These are phyloP conservation scores for Ocimum tenuiflorum DNA, from an alignment of 257 asterid species.

Conservation along the genomic window DNA sequence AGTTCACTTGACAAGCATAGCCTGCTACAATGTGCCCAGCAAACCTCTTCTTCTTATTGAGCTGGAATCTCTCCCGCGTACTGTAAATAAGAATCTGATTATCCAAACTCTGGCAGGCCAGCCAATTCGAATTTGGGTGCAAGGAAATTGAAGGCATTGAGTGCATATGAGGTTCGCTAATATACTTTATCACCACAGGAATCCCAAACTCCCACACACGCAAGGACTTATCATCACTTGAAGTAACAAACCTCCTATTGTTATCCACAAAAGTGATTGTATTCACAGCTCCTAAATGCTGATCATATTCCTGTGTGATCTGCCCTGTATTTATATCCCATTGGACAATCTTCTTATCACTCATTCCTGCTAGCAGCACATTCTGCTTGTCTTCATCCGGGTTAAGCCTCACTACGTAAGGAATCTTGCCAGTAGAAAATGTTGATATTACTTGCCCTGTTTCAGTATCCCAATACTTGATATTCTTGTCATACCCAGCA, in stretches of 20 bases:
- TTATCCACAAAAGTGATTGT: slow-evolving; percentile 94
- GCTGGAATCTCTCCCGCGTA: slow-evolving; percentile 91
- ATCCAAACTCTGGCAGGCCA: slow-evolving; percentile 98
- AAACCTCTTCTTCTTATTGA: slow-evolving; percentile 95
- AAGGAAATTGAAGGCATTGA: slow-evolving; percentile 91
- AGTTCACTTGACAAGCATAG: slow-evolving; percentile 97
- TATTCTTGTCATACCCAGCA: slow-evolving; percentile 90
- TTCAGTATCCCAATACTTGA: slow-evolving; percentile 99
- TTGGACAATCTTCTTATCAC: slow-evolving; percentile 97
- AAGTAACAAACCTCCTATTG: slow-evolving; percentile 93
- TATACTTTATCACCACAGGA: slow-evolving; percentile 93
- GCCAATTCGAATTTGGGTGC: slow-evolving; percentile 92
- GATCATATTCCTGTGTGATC: slow-evolving; percentile 98
- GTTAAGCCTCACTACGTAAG: slow-evolving; percentile 88
- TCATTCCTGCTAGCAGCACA: slow-evolving; percentile 92
- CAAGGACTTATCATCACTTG: slow-evolving; percentile 91
- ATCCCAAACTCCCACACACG: slow-evolving; percentile 99
- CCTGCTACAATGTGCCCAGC: slow-evolving; percentile 96
- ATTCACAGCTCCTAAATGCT: slow-evolving; percentile 97
- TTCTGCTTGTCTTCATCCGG: slow-evolving; percentile 99
- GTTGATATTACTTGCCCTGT: slow-evolving; percentile 96
- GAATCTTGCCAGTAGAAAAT: slow-evolving; percentile 82
- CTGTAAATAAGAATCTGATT: slow-evolving; percentile 95
- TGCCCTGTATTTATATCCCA: slow-evolving; percentile 97
- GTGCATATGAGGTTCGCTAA: slow-evolving; percentile 99